A percentile compares a stretch with the other conserved stretches of the same genome.
Conservation (phyloP, 2,329 filamentous ascomycete genomes). For the Exophiala alcalophila region DNA sequence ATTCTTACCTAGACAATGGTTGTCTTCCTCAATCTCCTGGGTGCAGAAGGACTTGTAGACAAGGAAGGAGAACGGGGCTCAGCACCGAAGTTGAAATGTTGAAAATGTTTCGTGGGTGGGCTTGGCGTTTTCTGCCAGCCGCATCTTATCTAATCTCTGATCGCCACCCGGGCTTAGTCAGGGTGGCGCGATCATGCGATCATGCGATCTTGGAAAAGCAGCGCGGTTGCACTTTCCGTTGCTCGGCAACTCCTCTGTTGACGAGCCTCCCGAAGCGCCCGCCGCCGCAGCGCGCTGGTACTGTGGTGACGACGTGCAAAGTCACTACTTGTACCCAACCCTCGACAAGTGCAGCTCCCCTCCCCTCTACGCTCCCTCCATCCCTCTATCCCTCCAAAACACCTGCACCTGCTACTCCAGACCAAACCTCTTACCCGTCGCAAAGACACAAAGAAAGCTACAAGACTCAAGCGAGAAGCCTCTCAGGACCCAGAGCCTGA, state of each 20-base stretch:
- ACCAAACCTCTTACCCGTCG: constrained; percentile 5
- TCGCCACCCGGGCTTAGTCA: too few species aligned
- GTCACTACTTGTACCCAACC: constrained; percentile 13
- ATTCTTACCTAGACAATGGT: constrained; percentile 55
- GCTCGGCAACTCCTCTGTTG: constrained; percentile 3
- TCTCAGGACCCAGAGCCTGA: constrained; percentile 26
- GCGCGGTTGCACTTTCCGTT: constrained; percentile 2
- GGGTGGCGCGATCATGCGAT: too few species aligned
- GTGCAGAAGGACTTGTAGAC: constrained; percentile 17
- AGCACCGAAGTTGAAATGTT: background rate
- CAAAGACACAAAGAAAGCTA: constrained; percentile 14
- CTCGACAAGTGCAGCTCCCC: constrained; percentile 12
- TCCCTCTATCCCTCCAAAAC: constrained; percentile 14
- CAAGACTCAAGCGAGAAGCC: constrained; percentile 25
- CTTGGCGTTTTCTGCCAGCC: constrained; percentile 1
- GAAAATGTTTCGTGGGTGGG: background rate
- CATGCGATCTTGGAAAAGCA: too few species aligned
- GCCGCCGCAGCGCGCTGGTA: background rate
- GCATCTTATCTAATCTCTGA: background rate
- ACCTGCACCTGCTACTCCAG: constrained; percentile 7
- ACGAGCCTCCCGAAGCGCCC: constrained; percentile 3
- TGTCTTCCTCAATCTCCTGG: constrained; percentile 60
- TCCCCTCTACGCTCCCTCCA: constrained; percentile 3
- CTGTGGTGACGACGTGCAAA: constrained; percentile 5
- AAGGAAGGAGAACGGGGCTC: constrained; percentile 4